phyloP scores from a whole-genome alignment of 345 rosid genomes.

The Gossypium thurberi region DNA sequence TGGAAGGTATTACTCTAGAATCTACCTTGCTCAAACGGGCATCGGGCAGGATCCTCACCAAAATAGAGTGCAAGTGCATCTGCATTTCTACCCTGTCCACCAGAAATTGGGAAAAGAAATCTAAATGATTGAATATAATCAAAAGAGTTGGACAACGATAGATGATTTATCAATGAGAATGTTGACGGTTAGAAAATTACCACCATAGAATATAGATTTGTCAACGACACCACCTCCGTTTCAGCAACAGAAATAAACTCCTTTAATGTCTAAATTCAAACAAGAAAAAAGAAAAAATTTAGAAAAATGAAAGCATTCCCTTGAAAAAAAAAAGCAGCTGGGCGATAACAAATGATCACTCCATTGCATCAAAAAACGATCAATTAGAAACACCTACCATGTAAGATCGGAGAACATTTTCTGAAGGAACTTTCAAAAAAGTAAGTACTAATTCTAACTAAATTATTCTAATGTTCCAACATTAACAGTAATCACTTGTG shows the following conservation, averaged over 20 bases:
- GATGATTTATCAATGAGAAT: background rate
- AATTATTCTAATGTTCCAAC: background rate
- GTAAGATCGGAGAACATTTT: background rate
- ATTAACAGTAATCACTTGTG: background rate
- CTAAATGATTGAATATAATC: constrained; percentile 3
- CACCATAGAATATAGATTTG: constrained; percentile 81
- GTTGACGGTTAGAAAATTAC: constrained; percentile 40
- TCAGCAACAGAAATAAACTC: constrained; percentile 70
- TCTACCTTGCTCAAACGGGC: constrained; percentile 97
- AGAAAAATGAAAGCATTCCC: constrained; percentile 11
- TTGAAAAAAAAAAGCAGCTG: background rate
- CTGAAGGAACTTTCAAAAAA: background rate
- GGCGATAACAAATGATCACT: background rate
- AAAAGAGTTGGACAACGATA: background rate
- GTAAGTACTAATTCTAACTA: background rate
- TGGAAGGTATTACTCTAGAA: constrained; percentile 1
- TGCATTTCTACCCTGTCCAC: constrained; percentile 91
- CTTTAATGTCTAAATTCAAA: constrained; percentile 53
- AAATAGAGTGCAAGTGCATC: constrained; percentile 94
- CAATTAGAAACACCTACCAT: background rate
- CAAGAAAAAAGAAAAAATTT: background rate
- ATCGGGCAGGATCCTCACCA: constrained; percentile 94
- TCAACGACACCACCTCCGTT: constrained; percentile 70
- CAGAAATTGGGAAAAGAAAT: background rate
- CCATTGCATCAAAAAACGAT: background rate